These are phyloP conservation scores for Lactarius sp. DNA, from an alignment of 768 basidiomycete genomes.

Conservation along the genomic window DNA sequence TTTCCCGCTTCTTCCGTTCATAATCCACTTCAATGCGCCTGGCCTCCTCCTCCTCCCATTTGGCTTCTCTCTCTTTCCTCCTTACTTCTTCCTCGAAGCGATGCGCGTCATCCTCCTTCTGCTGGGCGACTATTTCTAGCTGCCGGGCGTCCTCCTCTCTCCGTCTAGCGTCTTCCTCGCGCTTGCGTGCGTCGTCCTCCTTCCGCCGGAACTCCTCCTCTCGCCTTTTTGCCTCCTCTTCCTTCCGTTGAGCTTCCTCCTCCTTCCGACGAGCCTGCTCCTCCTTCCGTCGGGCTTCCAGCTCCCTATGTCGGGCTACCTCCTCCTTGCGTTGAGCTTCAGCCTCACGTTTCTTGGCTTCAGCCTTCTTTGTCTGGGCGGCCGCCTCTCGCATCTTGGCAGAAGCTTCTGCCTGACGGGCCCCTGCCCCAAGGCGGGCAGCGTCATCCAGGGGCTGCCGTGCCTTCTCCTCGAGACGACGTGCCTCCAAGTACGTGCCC, in stretches of 20 bases:
- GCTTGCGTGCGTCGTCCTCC: conserved; percentile 35
- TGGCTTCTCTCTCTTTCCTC: conserved; percentile 13
- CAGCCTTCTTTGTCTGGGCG: too few relatives aligned
- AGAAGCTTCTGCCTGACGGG: too few relatives aligned
- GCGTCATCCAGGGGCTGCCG: too few relatives aligned
- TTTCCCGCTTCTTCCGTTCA: conserved; percentile 18
- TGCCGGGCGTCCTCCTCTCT: conserved; percentile 29
- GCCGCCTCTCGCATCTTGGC: not conserved
- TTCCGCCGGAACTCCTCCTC: conserved; percentile 31
- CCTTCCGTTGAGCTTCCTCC: conserved; percentile 33
- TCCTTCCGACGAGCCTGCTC: conserved; percentile 33
- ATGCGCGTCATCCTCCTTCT: conserved; percentile 32
- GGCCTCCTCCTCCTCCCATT: conserved; percentile 2
- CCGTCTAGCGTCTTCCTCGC: conserved; percentile 35
- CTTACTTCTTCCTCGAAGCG: conserved; percentile 33
- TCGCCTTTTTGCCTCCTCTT: conserved; percentile 30
- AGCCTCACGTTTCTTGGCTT: too few relatives aligned
- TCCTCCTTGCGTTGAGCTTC: too few relatives aligned
- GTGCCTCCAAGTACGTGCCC: conserved; percentile 17
- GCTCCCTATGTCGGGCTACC: conserved; percentile 25
- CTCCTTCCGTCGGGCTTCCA: conserved; percentile 34
- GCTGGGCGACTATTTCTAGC: conserved; percentile 30
- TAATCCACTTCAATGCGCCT: conserved; percentile 33
- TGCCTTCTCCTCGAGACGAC: too few relatives aligned
- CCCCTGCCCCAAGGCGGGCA: too few relatives aligned